Percentiles rank a stretch among this genome's conserved stretches.
These are phyloP conservation scores for Eremothecium cymbalariae DNA, from an alignment of 1,139 yeast species.

Conservation along the genomic window DNA sequence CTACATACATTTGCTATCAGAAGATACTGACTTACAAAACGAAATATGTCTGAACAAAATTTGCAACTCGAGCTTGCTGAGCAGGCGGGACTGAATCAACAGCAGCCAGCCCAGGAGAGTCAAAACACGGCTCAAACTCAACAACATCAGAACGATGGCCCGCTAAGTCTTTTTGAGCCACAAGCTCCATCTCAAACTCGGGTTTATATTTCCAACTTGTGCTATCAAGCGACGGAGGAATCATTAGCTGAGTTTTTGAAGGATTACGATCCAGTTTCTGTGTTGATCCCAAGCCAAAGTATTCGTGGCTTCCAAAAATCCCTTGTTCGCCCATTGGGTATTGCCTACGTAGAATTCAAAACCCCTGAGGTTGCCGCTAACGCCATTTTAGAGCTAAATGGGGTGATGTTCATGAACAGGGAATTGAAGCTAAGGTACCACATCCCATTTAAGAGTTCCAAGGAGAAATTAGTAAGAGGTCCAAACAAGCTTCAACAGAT, in stretches of 20 bases:
- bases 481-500: constrained; percentile 4
- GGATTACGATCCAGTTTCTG: constrained; percentile 33
- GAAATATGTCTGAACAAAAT: constrained; percentile 5
- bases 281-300: constrained; percentile 49
- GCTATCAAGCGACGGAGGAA: constrained; percentile 45
- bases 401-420: constrained; percentile 37
- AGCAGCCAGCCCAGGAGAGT: neutral
- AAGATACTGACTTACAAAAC: constrained; percentile 1
- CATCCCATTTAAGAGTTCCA: constrained; percentile 27
- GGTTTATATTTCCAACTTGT: constrained; percentile 46
- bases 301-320: constrained; percentile 38
- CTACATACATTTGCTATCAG: constrained; percentile 6
- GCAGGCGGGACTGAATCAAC: neutral
- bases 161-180: neutral
- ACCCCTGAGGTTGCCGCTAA: constrained; percentile 41
- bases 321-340: constrained; percentile 47
- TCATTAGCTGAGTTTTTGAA: constrained; percentile 42
- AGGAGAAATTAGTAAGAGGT: constrained; percentile 2
- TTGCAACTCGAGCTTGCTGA: constrained; percentile 2
- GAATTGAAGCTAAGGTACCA: constrained; percentile 35
- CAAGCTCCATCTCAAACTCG: constrained; percentile 22
- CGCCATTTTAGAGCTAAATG: constrained; percentile 40
- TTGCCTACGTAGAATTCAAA: constrained; percentile 59
- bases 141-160: neutral
- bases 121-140: neutral